Conservation (phyloP, 768 basidiomycete species). For the Hericium alpestre region DNA sequence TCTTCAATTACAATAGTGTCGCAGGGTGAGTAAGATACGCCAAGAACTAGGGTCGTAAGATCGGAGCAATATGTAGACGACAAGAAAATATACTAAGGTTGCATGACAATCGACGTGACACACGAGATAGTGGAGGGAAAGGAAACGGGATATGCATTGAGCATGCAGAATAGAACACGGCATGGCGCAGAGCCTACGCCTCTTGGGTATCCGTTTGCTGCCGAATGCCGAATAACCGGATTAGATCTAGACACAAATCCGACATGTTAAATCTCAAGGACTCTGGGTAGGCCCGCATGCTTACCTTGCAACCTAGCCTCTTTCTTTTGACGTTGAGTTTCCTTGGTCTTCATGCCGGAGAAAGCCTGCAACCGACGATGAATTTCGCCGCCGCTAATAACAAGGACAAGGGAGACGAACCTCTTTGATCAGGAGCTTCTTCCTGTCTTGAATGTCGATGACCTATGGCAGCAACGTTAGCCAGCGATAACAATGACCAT, state of each 20-base stretch:
- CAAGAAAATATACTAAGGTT: no score
- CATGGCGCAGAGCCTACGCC: background rate
- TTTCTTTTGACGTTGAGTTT: slow-evolving; percentile 65
- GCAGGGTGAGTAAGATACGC: no score
- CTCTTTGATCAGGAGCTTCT: slow-evolving; percentile 70
- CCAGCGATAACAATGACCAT: background rate
- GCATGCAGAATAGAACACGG: no score
- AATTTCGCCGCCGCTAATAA: background rate
- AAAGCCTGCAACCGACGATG: slow-evolving; percentile 48
- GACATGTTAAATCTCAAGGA: background rate
- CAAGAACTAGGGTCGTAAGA: no score
- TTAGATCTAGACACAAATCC: slow-evolving; percentile 3
- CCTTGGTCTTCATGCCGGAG: slow-evolving; percentile 67
- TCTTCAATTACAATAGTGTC: no score
- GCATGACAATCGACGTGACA: no score
- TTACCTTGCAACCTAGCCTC: slow-evolving; percentile 75
- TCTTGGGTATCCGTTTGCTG: background rate
- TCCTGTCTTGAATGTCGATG: slow-evolving; percentile 78
- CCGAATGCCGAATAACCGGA: slow-evolving; percentile 12
- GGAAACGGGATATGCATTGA: no score
- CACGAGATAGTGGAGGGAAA: no score
- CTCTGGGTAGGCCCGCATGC: slow-evolving; percentile 6
- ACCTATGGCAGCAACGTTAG: slow-evolving; percentile 28
- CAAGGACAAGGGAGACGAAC: slow-evolving; percentile 23
- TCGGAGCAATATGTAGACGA: no score